phyloP scores from a whole-genome alignment of 257 asterid species.

The Solanum chmielewskii region DNA sequence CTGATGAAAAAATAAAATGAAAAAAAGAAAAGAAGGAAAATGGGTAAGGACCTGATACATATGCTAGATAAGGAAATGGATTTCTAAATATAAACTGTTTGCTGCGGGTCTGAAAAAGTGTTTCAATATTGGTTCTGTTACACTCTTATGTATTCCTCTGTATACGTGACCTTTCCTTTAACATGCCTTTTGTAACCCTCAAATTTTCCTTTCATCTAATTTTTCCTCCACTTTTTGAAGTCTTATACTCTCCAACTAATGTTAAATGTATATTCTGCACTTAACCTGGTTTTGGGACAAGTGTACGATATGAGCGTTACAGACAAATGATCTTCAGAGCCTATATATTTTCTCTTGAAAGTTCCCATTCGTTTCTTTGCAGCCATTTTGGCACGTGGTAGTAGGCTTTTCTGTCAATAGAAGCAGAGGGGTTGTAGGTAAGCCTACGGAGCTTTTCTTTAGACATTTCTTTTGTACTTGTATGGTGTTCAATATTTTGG shows the following conservation, averaged over 20 bases:
- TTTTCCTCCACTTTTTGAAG: background rate
- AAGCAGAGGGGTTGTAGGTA: conserved; percentile 98
- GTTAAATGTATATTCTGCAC: background rate
- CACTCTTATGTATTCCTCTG: background rate
- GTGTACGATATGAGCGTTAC: background rate
- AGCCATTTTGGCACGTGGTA: conserved; percentile 96
- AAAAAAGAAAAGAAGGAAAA: background rate
- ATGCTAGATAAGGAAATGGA: background rate
- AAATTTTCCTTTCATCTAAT: background rate
- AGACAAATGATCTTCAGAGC: background rate
- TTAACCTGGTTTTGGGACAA: background rate
- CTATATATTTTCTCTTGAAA: conserved; percentile 1
- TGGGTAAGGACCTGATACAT: background rate
- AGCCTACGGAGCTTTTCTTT: conserved; percentile 2
- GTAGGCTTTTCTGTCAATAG: conserved; percentile 34
- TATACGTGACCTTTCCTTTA: background rate
- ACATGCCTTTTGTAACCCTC: background rate
- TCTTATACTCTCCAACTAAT: background rate
- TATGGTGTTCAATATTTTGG: background rate
- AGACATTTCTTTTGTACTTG: background rate
- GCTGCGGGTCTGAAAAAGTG: background rate
- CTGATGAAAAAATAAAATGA: background rate
- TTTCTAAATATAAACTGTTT: background rate
- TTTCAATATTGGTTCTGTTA: background rate
- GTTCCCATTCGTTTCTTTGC: conserved; percentile 19